phyloP scores from a whole-genome alignment of 345 rosid species.

The Populus simonii region DNA sequence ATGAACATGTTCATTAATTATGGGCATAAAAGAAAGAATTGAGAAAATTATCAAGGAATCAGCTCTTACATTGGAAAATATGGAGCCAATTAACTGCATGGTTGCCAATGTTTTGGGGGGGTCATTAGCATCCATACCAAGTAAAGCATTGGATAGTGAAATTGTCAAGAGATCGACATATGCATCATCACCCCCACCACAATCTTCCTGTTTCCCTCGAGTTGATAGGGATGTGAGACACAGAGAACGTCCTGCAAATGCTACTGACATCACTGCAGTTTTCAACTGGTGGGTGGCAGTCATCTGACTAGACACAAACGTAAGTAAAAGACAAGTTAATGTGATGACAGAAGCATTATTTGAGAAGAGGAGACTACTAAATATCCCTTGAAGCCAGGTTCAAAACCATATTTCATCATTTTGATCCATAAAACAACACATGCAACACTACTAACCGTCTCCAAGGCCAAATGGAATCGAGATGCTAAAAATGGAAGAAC shows the following conservation, averaged over 20 bases:
- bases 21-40: not conserved
- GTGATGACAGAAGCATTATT: slow-evolving; percentile 18
- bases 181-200: slow-evolving; percentile 43
- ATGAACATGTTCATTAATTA: not conserved
- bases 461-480: slow-evolving; percentile 92
- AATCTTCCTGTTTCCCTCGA: slow-evolving; percentile 48
- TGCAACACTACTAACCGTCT: slow-evolving; percentile 71
- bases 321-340: slow-evolving; percentile 39
- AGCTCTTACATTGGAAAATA: slow-evolving; percentile 90
- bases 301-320: slow-evolving; percentile 75
- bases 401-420: not conserved
- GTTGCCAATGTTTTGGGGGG: slow-evolving; percentile 98
- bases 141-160: slow-evolving; percentile 86
- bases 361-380: slow-evolving; percentile 6
- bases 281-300: slow-evolving; percentile 99
- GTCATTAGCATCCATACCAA: slow-evolving; percentile 99
- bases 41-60: not conserved
- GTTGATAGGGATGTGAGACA: slow-evolving; percentile 65
- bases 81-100: slow-evolving; percentile 93
- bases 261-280: slow-evolving; percentile 93
- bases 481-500: slow-evolving; percentile 97
- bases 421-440: slow-evolving; percentile 1
- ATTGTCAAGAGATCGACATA: slow-evolving; percentile 67
- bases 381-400: not conserved
- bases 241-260: slow-evolving; percentile 91